These are phyloP conservation scores for Monosporascus sp. DNA, from an alignment of 2,329 filamentous ascomycete species.

Conservation along the genomic window DNA sequence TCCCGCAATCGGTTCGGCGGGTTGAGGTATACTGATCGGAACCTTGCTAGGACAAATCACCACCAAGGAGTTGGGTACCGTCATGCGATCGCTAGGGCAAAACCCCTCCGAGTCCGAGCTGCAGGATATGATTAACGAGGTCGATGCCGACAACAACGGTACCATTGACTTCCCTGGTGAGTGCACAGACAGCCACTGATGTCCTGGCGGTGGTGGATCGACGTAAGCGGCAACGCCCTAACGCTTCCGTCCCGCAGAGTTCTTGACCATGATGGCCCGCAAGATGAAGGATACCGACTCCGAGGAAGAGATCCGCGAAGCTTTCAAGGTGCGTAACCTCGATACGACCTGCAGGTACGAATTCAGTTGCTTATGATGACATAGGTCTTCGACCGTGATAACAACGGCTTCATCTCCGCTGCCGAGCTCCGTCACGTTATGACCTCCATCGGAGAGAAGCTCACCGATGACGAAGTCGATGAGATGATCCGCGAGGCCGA, in stretches of 20 bases:
- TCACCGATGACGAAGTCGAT: slow-evolving; percentile 85
- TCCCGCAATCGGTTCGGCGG: neutral
- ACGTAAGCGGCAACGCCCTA: neutral
- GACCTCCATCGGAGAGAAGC: slow-evolving; percentile 88
- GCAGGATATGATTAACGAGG: slow-evolving; percentile 93
- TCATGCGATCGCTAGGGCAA: slow-evolving; percentile 86
- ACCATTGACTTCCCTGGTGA: slow-evolving; percentile 87
- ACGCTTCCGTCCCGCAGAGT: slow-evolving; percentile 51
- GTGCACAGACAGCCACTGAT: slow-evolving; percentile 17
- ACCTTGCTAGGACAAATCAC: slow-evolving; percentile 72
- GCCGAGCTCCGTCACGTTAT: slow-evolving; percentile 85
- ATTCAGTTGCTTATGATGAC: slow-evolving; percentile 10
- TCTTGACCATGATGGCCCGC: slow-evolving; percentile 88
- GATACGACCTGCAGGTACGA: neutral
- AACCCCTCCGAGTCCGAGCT: slow-evolving; percentile 87
- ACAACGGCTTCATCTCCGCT: slow-evolving; percentile 87
- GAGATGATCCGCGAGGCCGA: slow-evolving; percentile 92
- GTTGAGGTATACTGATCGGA: neutral
- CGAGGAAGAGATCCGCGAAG: slow-evolving; percentile 84
- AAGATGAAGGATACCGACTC: slow-evolving; percentile 95
- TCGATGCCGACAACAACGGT: slow-evolving; percentile 87
- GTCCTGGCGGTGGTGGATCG: neutral
- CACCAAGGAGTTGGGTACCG: slow-evolving; percentile 83
- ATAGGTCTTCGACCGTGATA: slow-evolving; percentile 78
- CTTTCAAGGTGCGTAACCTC: slow-evolving; percentile 63